A percentile compares a stretch with the other conserved stretches of the same genome.
phyloP scores from a whole-genome alignment of 768 basidiomycete species.

The Collybia mongolica region DNA sequence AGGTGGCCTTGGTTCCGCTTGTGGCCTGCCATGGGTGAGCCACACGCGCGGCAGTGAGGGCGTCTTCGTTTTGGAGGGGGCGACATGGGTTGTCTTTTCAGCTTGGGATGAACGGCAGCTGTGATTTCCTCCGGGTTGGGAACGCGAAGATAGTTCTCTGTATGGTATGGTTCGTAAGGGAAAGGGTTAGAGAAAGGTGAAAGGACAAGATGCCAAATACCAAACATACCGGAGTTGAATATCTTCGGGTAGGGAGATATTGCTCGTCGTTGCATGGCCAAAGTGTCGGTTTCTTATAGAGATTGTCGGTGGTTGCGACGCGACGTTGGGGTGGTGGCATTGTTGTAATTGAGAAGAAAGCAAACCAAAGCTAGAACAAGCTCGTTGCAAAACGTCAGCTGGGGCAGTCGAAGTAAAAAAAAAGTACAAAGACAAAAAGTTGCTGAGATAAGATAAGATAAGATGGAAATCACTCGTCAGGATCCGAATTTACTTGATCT shows the following conservation, averaged over 20 bases:
- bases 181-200: background rate
- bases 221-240: conserved; percentile 1
- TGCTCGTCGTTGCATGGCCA: background rate
- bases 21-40: conserved; percentile 36
- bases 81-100: background rate
- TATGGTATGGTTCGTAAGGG: no score
- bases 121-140: no score
- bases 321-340: background rate
- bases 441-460: conserved; percentile 5
- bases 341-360: background rate
- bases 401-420: no score
- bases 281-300: background rate
- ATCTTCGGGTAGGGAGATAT: background rate
- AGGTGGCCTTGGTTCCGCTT: conserved; percentile 28
- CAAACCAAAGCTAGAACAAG: conserved; percentile 4
- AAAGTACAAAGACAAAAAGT: background rate
- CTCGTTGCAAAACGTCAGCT: background rate
- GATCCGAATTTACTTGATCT: no score
- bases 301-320: background rate
- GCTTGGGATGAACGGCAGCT: background rate
- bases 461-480: no score
- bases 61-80: conserved; percentile 14
- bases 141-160: no score
- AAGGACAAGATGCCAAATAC: background rate
- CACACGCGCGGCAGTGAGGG: conserved; percentile 31